A percentile compares a stretch with the other conserved stretches of the same genome.
Conservation (phyloP, 345 rosid species). For the Erysimum cheiranthoides region DNA sequence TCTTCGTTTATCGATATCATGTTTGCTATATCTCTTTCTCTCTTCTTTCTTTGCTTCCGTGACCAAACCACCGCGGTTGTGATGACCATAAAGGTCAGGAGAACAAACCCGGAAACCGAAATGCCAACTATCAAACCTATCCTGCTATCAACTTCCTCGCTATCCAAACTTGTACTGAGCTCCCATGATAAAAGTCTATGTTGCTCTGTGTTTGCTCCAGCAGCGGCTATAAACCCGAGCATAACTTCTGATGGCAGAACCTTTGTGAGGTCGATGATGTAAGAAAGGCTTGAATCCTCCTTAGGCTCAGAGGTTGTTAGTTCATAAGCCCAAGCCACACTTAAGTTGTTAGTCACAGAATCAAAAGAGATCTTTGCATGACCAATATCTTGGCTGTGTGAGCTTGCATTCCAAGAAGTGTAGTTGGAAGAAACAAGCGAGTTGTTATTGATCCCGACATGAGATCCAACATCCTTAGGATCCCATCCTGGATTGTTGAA, state of each 20-base stretch:
- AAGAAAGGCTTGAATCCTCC: constrained; percentile 43
- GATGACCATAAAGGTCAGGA: background rate
- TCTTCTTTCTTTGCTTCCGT: constrained; percentile 15
- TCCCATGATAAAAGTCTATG: constrained; percentile 49
- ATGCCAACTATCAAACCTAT: constrained; percentile 17
- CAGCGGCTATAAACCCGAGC: constrained; percentile 53
- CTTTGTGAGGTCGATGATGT: constrained; percentile 45
- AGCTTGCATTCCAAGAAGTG: constrained; percentile 46
- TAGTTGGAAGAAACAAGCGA: constrained; percentile 16
- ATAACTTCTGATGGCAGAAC: constrained; percentile 48
- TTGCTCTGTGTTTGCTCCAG: background rate
- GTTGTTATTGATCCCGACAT: constrained; percentile 49
- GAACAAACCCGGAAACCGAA: constrained; percentile 22
- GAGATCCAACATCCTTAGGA: constrained; percentile 38
- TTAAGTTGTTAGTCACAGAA: constrained; percentile 43
- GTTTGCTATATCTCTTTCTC: background rate
- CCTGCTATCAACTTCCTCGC: background rate
- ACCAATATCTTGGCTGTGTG: constrained; percentile 31
- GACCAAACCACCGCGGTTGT: background rate
- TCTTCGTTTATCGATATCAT: constrained; percentile 47
- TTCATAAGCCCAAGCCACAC: constrained; percentile 46
- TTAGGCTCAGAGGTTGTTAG: constrained; percentile 11
- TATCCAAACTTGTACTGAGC: constrained; percentile 36
- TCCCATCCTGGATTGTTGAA: constrained; percentile 41
- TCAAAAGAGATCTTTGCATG: constrained; percentile 46